These are phyloP conservation scores for Mycosphaerella arachidis DNA, from an alignment of 2,329 filamentous ascomycete species.

Conservation along the genomic window DNA sequence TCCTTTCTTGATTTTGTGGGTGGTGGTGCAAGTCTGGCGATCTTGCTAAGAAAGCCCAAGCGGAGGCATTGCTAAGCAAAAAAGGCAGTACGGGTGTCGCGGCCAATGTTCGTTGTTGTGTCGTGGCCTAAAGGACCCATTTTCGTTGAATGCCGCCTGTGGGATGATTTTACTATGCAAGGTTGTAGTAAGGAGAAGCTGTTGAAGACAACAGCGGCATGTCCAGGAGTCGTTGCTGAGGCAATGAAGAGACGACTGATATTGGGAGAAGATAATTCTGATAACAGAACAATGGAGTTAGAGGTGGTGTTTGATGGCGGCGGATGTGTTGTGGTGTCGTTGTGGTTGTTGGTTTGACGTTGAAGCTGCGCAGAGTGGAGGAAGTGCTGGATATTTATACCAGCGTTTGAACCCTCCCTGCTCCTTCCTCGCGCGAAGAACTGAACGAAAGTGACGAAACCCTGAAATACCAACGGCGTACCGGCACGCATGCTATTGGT, in stretches of 20 bases:
- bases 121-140: too few relatives aligned
- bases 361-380: background rate
- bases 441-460: background rate
- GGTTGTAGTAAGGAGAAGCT: too few relatives aligned
- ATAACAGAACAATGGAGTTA: background rate
- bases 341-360: background rate
- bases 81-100: too few relatives aligned
- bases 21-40: too few relatives aligned
- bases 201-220: background rate
- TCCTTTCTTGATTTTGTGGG: too few relatives aligned
- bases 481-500: background rate
- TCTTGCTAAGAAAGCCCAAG: too few relatives aligned
- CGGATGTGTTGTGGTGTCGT: background rate
- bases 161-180: too few relatives aligned
- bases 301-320: background rate
- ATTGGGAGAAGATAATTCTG: background rate
- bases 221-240: background rate
- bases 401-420: background rate
- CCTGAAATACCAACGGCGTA: background rate
- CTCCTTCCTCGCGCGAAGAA: background rate
- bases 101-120: too few relatives aligned
- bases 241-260: background rate
- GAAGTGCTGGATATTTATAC: background rate
- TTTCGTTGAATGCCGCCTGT: too few relatives aligned
- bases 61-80: too few relatives aligned